Evolutionary conservation across 495 filamentous ascomycete species (phyloP), one percentile per base, ranked within the genome.

Genomic region (Penicillium samsonianum): DNA sequence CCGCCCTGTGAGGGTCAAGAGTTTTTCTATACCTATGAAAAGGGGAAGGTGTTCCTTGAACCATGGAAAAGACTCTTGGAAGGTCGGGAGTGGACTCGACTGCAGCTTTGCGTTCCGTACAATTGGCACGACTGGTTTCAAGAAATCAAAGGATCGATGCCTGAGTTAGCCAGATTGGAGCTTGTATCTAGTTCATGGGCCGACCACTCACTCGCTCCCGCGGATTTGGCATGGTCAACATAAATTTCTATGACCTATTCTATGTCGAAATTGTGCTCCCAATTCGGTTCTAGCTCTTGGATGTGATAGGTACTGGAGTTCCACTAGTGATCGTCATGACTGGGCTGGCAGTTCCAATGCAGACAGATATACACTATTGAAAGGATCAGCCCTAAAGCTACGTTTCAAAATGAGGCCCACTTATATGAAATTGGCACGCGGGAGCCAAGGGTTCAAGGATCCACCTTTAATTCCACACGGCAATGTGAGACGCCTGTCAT

Each of bases 81-180:
- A 28, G 33, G 55, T 25, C 55, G 55, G 14, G 40, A 45, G n/a
- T 52, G 55, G 55, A 41, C n/a, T 14, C 14, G 9, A 26, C 42
- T 58, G 40, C 30, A 52, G 20, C 40, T 58, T 19, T 51, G 47
- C 26, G 55, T 51, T 17, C 55, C 37, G 38, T 40, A 19, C 11
- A 40, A 58, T 52, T 58, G 55, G 55, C 30, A 52, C 46, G 17
- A 28, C n/a, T 30, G 28, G 16, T 49, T 49, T 33, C n/a, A 49
- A 31, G n/a, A 49, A 33, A 31, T 33, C n/a, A 49, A 49, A 35
- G 25, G n/a, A 48, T 11, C 28, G 26, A 48, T 48, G 45, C 16
- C 45, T 31, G 14, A 17, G 45, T 26, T 30, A 48, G 26, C 45
- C 16, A 17, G 26, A 31, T 31, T 26, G 26, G 25, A 48, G 26